Conservation (phyloP, 805 yeast species). For the Candida chauliodis region DNA sequence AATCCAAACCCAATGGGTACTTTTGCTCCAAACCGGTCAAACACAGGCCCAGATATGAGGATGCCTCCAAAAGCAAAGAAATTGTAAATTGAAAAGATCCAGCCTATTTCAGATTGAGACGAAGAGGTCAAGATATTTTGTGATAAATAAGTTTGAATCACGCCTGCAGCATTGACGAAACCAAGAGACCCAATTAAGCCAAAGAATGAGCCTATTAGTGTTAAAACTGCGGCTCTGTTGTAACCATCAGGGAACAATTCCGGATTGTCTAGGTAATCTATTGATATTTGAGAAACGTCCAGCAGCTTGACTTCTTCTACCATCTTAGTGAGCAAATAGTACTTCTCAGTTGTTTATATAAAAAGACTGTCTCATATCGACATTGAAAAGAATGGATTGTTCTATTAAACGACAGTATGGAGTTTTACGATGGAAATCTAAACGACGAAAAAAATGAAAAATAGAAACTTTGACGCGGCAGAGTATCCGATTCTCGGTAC, state of each 20-base stretch:
- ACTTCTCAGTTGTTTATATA: no score
- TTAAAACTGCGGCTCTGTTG: neutral
- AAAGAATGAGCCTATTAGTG: conserved; percentile 19
- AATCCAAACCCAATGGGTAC: conserved; percentile 18
- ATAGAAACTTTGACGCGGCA: no score
- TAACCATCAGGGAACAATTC: conserved; percentile 27
- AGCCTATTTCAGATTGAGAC: conserved; percentile 18
- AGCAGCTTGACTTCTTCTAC: no score
- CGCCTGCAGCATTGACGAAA: conserved; percentile 25
- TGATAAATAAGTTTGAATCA: conserved; percentile 18
- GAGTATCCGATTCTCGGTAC: no score
- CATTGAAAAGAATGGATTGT: no score
- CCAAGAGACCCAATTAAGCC: conserved; percentile 24
- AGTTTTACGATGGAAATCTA: no score
- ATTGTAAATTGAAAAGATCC: conserved; percentile 27
- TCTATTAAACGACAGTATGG: no score
- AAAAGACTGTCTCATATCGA: no score
- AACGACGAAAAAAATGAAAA: no score
- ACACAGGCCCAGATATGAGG: conserved; percentile 21
- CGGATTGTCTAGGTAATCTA: conserved; percentile 18
- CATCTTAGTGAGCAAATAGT: no score
- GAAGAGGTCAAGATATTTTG: conserved; percentile 13
- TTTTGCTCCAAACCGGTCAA: conserved; percentile 22
- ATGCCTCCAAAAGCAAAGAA: conserved; percentile 23
- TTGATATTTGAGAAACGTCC: no score